Conservation (phyloP, 208 protist species). For the Balamuthia mandrillaris region DNA sequence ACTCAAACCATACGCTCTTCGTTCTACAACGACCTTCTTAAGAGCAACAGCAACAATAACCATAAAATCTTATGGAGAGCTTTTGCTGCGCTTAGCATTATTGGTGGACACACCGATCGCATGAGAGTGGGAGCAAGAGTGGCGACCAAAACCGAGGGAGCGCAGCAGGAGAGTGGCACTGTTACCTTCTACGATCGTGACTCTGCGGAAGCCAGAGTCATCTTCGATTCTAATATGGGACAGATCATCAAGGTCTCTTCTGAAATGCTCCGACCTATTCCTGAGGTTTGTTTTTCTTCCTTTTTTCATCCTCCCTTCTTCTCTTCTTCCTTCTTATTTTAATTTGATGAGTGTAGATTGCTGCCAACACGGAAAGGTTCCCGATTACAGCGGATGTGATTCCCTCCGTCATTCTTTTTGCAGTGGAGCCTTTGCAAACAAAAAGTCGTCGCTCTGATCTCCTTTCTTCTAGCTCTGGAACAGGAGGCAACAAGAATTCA, state of each 20-base stretch:
- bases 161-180: neutral
- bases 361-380: neutral
- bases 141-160: neutral
- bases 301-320: too few relatives aligned
- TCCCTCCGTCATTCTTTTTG: neutral
- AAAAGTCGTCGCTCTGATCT: neutral
- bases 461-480: neutral
- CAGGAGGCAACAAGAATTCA: neutral
- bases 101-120: neutral
- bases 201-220: neutral
- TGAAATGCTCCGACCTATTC: neutral
- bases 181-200: neutral
- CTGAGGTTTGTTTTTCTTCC: too few relatives aligned
- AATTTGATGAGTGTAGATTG: neutral
- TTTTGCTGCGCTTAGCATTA: neutral
- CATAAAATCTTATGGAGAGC: too few relatives aligned
- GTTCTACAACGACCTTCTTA: neutral
- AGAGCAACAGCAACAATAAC: neutral
- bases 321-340: too few relatives aligned
- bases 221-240: neutral
- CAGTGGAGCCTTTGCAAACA: neutral
- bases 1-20: neutral
- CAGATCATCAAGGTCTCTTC: neutral
- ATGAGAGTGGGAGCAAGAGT: neutral
- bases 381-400: neutral